Base-by-base conservation (phyloP, 768 basidiomycete species). In the Leccinellum luteum region DNA sequence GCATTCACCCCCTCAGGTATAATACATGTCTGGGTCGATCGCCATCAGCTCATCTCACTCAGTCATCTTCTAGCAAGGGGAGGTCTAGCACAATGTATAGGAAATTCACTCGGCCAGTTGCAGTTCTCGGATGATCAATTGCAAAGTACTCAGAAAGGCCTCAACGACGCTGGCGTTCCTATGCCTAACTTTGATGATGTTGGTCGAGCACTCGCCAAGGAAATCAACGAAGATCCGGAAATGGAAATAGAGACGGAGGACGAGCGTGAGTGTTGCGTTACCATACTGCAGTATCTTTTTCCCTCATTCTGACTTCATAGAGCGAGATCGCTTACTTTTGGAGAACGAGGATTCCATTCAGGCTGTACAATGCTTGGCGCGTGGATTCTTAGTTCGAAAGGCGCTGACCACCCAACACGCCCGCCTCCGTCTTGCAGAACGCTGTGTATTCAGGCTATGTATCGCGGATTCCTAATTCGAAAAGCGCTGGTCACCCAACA, bases 121-220 rank as follows among this genome's bases (percentile, higher is more conserved):
- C 85, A 95, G 67, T 98, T 98, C 75, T 94, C 95, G 49, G 94
- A 97, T 57, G 97, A 97, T 69, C 95, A 99, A 69, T 78, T 99
- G 9, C 86, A 87, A 65, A 85, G 83, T 64, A 96, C 94, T 3
- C 91, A 98, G 74, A 93, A 93, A 66, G 97, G 94, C 0, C 78
- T 97, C 60, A 92, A 87, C 64, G 90, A 89, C 56, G 84, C 93
- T 14, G 93, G 93, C 27, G 90, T 96, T 13, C 78, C 89, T 6
- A 93, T 96, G 93, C 94, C 94, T 4, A 94, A 94, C 74, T 94
- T 94, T 68, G 85, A 89, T 17, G 85, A 90, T 62, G 84, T 96
- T 30, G 89, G 90, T 3, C 79, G 80, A 51, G 92, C 94, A 69
- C 78, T 96, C 57, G 92, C 92, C 34, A 89, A 89, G 60, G 92